Conservation (phyloP, 495 filamentous ascomycete genomes). For the Penicillium nucicola region DNA sequence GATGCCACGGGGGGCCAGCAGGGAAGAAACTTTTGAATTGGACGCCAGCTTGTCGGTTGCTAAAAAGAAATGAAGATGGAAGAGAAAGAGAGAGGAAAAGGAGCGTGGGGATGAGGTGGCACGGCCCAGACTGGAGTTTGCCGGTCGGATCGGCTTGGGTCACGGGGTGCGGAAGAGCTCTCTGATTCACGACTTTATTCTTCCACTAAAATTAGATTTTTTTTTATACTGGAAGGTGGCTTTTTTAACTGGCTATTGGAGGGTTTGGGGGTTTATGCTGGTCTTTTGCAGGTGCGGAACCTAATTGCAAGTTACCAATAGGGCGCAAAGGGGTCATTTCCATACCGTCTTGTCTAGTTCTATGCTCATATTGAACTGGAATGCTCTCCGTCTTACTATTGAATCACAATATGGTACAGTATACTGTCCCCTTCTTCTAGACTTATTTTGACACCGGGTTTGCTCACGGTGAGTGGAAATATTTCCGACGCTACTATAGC, state of each 20-base stretch:
- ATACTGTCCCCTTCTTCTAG: too few species aligned
- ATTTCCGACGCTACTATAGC: too few species aligned
- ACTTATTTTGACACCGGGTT: too few species aligned
- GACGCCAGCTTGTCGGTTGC: conserved; percentile 27
- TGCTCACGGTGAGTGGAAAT: too few species aligned
- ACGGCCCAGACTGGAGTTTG: conserved; percentile 26
- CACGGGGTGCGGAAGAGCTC: conserved; percentile 23
- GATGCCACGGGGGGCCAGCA: conserved; percentile 74
- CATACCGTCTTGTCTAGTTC: too few species aligned
- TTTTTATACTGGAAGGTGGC: background rate
- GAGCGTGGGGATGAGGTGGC: conserved; percentile 31
- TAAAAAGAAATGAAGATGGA: conserved; percentile 3
- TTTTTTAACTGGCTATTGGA: too few species aligned
- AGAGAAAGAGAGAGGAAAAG: conserved; percentile 17
- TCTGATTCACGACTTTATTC: conserved; percentile 1
- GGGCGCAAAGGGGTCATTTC: background rate
- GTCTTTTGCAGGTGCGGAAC: conserved; percentile 3
- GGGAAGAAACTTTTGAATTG: conserved; percentile 82
- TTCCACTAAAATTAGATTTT: conserved; percentile 2
- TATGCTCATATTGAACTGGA: too few species aligned
- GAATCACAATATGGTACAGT: too few species aligned
- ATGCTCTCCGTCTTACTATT: too few species aligned
- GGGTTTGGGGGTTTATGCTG: too few species aligned
- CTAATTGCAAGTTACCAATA: background rate
- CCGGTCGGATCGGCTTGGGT: conserved; percentile 25